These are phyloP conservation scores for Digitaria exilis DNA, from an alignment of 202 grass and related monocot species.

Conservation along the genomic window DNA sequence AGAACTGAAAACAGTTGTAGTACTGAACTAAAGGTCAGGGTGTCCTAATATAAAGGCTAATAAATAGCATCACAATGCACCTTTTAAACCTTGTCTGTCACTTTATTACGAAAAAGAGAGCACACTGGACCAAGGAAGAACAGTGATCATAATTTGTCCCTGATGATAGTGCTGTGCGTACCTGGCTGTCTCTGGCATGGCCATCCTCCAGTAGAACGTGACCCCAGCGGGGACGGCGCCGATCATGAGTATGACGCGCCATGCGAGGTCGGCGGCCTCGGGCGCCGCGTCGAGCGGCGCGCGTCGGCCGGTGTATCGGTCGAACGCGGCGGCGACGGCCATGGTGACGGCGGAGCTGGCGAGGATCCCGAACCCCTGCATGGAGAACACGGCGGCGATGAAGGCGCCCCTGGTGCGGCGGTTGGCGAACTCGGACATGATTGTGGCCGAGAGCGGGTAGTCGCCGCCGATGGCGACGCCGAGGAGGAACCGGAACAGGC, in stretches of 20 bases:
- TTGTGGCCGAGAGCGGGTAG: slow-evolving; percentile 75
- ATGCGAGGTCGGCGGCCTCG: slow-evolving; percentile 56
- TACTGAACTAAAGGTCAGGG: background rate
- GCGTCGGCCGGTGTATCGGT: slow-evolving; percentile 37
- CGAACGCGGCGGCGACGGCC: slow-evolving; percentile 51
- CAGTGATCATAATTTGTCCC: background rate
- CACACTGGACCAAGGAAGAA: background rate
- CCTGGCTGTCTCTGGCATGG: slow-evolving; percentile 84
- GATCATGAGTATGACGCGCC: slow-evolving; percentile 67
- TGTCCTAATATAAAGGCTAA: background rate
- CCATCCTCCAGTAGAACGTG: slow-evolving; percentile 76
- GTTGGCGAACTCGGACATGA: slow-evolving; percentile 91
- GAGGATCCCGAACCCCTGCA: slow-evolving; percentile 71
- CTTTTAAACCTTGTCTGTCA: background rate
- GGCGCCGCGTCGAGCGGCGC: slow-evolving; percentile 41
- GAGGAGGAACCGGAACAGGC: slow-evolving; percentile 75
- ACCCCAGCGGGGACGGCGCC: slow-evolving; percentile 57
- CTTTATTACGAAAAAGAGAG: background rate
- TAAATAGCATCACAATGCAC: background rate
- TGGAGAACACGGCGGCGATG: slow-evolving; percentile 83
- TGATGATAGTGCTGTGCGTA: slow-evolving; percentile 10
- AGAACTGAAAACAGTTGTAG: too few species aligned
- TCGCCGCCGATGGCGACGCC: slow-evolving; percentile 78
- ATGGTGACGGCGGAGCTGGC: slow-evolving; percentile 45
- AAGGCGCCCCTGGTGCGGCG: slow-evolving; percentile 59